Evolutionary conservation across 2,329 filamentous ascomycete genomes (phyloP), one percentile per base, ranked within the genome.

Genomic region (Eurotiales sp.): DNA sequence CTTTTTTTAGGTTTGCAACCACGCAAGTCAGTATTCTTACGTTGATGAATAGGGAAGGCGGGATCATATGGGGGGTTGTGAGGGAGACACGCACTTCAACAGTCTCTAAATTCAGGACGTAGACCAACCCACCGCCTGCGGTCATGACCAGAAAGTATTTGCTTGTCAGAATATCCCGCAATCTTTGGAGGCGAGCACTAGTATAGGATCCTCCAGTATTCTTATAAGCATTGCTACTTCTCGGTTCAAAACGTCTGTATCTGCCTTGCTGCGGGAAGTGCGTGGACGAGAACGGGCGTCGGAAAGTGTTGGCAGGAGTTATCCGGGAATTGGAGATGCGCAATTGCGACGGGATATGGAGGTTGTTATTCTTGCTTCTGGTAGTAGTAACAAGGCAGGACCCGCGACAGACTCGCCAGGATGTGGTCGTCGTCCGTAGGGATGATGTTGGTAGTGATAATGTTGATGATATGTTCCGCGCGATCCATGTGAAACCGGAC

Each of bases 21-120:
- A 45, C 55, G 17, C 30, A 46, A 12, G 37, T 46, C 46, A 30
- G n/a, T 34, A n/a, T 14, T 19, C 15, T 29, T 15, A 21, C 34
- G 22, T 27, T 46, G 15, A 17, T 22, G 29, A 15, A 51, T 15
- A 36, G 29, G 42, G 17, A 22, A 5, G 19, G 27, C n/a, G n/a
- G n/a, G n/a, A n/a, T n/a, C n/a, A n/a, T n/a, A n/a, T n/a, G n/a
- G n/a, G n/a, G n/a, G n/a, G n/a, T n/a, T n/a, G n/a, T n/a, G n/a
- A 32, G 27, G 21, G 14, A 21, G 17, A 30, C 41, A 59, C 63
- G 40, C 58, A 72, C 76, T 27, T 79, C 77, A 10, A 82, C 80
- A 29, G 72, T 68, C 54, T 84, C 81, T 3, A 79, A 69, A 54
- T 83, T 83, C 60, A 72, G 77, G 15, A 79, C 59, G 59, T 83